Evolutionary conservation across 257 asterid species (phyloP).

Genomic region (Solanum appendiculatum): DNA sequence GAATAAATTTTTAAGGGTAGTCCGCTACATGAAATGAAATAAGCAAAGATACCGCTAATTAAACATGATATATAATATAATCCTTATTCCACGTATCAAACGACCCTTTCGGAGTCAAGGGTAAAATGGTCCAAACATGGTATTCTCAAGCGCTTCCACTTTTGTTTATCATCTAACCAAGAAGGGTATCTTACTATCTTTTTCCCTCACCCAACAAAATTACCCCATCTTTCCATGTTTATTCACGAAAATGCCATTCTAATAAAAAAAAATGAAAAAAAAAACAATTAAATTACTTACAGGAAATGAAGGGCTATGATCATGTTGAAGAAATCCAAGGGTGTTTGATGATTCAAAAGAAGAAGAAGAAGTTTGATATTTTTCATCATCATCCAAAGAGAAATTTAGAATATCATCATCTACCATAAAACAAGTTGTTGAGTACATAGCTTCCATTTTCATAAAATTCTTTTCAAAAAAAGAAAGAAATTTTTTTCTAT

Average conservation of each 20-base stretch:
- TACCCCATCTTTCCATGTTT: not conserved
- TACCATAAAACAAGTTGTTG: slow-evolving; percentile 18
- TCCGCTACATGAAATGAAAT: no score
- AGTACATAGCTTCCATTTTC: slow-evolving; percentile 41
- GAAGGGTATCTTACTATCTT: not conserved
- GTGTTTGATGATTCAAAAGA: slow-evolving; percentile 10
- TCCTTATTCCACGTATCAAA: not conserved
- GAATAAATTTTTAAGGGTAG: not conserved
- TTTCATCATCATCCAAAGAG: slow-evolving; percentile 34
- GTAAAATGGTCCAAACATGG: slow-evolving; percentile 13
- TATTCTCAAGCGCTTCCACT: not conserved
- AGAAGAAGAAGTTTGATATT: not conserved
- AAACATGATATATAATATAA: no score
- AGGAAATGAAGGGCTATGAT: not conserved
- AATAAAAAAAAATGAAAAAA: not conserved
- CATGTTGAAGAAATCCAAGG: not conserved
- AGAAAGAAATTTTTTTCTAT: not conserved
- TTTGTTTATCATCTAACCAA: not conserved
- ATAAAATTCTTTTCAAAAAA: not conserved
- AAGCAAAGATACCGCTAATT: not conserved
- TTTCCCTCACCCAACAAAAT: not conserved
- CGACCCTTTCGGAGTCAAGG: slow-evolving; percentile 9
- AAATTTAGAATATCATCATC: slow-evolving; percentile 63
- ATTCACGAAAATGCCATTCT: slow-evolving; percentile 7
- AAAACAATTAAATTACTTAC: slow-evolving; percentile 12